These are phyloP conservation scores for Cerrena zonata DNA, from an alignment of 1,284 basidiomycete genomes.

Conservation along the genomic window DNA sequence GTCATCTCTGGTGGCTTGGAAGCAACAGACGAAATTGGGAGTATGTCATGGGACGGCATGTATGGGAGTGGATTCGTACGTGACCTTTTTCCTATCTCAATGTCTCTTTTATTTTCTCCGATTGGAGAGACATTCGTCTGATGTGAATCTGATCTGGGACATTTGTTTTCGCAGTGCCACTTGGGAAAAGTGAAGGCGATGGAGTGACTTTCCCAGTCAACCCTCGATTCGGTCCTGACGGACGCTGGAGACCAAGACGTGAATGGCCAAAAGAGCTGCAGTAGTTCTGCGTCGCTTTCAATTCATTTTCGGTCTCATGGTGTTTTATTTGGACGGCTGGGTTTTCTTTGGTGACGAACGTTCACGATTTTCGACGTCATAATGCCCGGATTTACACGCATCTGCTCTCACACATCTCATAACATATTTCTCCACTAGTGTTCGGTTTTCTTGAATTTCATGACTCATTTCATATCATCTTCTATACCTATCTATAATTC, in stretches of 20 bases:
- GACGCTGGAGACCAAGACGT: slow-evolving; percentile 56
- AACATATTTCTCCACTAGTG: no score
- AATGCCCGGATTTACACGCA: no score
- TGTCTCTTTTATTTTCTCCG: no score
- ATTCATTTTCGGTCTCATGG: not conserved
- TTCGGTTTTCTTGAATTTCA: no score
- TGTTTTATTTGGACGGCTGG: no score
- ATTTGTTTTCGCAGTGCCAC: slow-evolving; percentile 52
- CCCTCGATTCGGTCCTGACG: slow-evolving; percentile 67
- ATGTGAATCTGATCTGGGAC: no score
- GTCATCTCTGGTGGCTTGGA: slow-evolving; percentile 83
- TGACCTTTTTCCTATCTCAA: slow-evolving; percentile 17
- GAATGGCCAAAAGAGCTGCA: slow-evolving; percentile 69
- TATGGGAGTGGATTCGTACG: slow-evolving; percentile 70
- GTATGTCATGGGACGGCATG: slow-evolving; percentile 65
- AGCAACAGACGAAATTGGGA: slow-evolving; percentile 59
- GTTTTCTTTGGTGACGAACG: no score
- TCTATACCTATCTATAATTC: no score
- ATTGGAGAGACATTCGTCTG: no score
- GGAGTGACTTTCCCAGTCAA: slow-evolving; percentile 65
- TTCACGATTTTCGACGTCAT: no score
- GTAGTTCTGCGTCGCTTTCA: slow-evolving; percentile 6
- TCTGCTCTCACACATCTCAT: no score
- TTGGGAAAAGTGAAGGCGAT: slow-evolving; percentile 52
- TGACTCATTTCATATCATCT: no score